phyloP scores from a whole-genome alignment of 176 grass and related monocot genomes.

The Carex parvula region DNA sequence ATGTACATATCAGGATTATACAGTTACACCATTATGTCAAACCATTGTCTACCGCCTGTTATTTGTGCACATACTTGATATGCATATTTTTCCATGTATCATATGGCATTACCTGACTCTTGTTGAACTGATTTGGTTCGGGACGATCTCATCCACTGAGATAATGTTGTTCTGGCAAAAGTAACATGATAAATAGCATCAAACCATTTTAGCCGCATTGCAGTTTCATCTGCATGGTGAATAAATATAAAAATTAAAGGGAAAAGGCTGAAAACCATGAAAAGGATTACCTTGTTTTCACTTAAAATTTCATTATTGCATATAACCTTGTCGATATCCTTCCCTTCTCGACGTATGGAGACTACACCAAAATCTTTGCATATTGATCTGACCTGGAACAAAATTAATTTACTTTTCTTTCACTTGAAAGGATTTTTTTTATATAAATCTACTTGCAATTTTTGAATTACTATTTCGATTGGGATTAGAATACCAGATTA shows the following conservation, averaged over 20 bases:
- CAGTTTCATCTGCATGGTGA: not conserved
- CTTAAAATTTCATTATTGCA: slow-evolving; percentile 37
- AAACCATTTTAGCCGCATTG: not conserved
- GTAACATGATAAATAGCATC: not conserved
- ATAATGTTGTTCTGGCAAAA: slow-evolving; percentile 66
- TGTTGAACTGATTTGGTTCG: slow-evolving; percentile 91
- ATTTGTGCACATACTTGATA: not conserved
- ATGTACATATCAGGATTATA: not conserved
- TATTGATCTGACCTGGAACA: slow-evolving; percentile 57
- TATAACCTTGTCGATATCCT: slow-evolving; percentile 58
- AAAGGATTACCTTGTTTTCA: slow-evolving; percentile 51
- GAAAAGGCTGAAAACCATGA: not conserved
- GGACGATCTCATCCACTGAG: slow-evolving; percentile 68
- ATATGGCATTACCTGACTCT: slow-evolving; percentile 70
- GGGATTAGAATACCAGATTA: not conserved
- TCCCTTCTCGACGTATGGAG: slow-evolving; percentile 70
- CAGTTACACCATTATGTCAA: not conserved
- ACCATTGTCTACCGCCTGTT: not conserved
- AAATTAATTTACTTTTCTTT: slow-evolving; percentile 11
- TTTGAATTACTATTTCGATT: not conserved
- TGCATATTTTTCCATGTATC: not conserved
- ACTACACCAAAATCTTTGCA: slow-evolving; percentile 71
- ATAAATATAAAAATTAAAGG: not conserved
- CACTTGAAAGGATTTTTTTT: not conserved
- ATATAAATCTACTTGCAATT: not conserved